phyloP scores from a whole-genome alignment of 495 filamentous ascomycete genomes.

The Zalerion maritima region DNA sequence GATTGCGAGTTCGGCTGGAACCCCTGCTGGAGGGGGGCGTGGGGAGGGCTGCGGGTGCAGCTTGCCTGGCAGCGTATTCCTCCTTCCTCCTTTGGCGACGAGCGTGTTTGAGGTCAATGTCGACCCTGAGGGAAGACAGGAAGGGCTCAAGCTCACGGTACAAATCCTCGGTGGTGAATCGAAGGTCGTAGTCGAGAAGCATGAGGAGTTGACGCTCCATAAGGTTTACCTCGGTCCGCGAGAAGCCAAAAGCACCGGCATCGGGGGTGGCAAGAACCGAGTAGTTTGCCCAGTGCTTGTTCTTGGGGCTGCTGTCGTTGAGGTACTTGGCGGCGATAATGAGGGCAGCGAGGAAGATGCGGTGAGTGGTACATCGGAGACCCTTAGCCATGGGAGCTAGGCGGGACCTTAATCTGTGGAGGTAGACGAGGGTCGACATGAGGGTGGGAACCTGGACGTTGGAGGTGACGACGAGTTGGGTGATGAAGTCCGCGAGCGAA shows the following conservation, averaged over 20 bases:
- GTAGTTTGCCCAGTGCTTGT: constrained; percentile 98
- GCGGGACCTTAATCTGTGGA: constrained; percentile 63
- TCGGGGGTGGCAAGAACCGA: constrained; percentile 46
- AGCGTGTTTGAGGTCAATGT: constrained; percentile 21
- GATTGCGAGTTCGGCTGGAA: constrained; percentile 20
- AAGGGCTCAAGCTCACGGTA: constrained; percentile 80
- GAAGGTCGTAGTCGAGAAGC: constrained; percentile 83
- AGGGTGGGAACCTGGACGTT: constrained; percentile 95
- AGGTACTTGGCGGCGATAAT: constrained; percentile 94
- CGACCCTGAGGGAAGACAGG: constrained; percentile 61
- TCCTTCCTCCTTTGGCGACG: constrained; percentile 23
- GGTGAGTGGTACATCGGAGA: constrained; percentile 90
- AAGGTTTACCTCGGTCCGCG: constrained; percentile 84
- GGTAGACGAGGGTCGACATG: constrained; percentile 92
- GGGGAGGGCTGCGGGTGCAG: constrained; percentile 14
- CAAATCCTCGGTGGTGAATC: constrained; percentile 71
- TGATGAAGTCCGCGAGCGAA: constrained; percentile 79
- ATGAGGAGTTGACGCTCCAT: constrained; percentile 97
- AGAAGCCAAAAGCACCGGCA: constrained; percentile 77
- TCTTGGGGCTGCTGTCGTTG: constrained; percentile 97
- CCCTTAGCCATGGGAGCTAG: constrained; percentile 92
- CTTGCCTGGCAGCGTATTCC: constrained; percentile 10
- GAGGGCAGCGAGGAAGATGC: constrained; percentile 88
- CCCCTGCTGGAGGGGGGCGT: constrained; percentile 24
- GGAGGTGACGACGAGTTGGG: constrained; percentile 73